These are phyloP conservation scores for Panicum virgatum DNA, from an alignment of 202 grass and related monocot genomes.

Conservation along the genomic window DNA sequence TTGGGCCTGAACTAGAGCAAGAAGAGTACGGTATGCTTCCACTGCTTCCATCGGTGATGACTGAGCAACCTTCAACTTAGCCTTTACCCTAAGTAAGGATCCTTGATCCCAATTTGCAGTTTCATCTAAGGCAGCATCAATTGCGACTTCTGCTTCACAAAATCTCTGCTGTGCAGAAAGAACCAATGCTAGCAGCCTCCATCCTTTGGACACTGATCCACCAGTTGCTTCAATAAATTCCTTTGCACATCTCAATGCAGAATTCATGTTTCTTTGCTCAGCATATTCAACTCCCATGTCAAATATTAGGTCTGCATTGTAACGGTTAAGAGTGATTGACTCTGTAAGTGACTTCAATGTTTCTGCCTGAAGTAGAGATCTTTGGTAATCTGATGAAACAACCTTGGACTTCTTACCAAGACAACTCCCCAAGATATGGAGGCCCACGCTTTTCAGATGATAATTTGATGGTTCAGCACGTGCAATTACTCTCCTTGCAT, in stretches of 20 bases:
- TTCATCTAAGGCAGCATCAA: slow-evolving; percentile 76
- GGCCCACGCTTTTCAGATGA: slow-evolving; percentile 65
- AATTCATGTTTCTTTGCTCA: slow-evolving; percentile 72
- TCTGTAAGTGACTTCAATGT: slow-evolving; percentile 69
- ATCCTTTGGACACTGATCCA: slow-evolving; percentile 79
- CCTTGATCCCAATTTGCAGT: slow-evolving; percentile 87
- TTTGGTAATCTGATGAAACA: slow-evolving; percentile 80
- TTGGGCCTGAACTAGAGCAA: slow-evolving; percentile 91
- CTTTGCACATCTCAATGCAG: slow-evolving; percentile 66
- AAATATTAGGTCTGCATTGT: slow-evolving; percentile 64
- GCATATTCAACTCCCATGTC: slow-evolving; percentile 81
- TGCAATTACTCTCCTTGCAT: slow-evolving; percentile 56
- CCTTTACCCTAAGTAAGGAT: slow-evolving; percentile 74
- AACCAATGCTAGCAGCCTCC: slow-evolving; percentile 79
- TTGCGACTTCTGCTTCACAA: slow-evolving; percentile 69
- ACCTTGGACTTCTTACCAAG: slow-evolving; percentile 67
- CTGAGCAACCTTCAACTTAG: slow-evolving; percentile 78
- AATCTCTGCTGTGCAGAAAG: slow-evolving; percentile 79
- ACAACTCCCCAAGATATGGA: slow-evolving; percentile 73
- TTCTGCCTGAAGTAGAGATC: slow-evolving; percentile 74
- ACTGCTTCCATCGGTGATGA: slow-evolving; percentile 70
- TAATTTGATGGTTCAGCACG: slow-evolving; percentile 38
- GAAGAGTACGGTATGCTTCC: slow-evolving; percentile 69
- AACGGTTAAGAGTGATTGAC: slow-evolving; percentile 50
- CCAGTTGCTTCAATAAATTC: slow-evolving; percentile 81